Percentiles rank a stretch among this genome's conserved stretches.
phyloP scores from a whole-genome alignment of 306 rosid genomes.

The Fragaria nilgerrensis region DNA sequence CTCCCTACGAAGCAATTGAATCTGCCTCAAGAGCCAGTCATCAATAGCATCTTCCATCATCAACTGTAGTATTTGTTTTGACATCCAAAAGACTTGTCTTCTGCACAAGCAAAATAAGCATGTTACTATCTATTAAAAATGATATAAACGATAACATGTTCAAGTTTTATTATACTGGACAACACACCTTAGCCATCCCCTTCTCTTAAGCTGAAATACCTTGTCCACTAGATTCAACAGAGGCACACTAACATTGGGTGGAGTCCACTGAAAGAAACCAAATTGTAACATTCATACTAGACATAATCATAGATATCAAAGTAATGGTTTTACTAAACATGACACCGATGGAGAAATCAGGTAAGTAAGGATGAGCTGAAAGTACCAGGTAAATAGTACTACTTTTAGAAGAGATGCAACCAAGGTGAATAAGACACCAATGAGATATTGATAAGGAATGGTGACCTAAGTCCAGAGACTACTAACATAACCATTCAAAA shows the following conservation, averaged over 20 bases:
- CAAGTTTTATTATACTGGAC: constrained; percentile 8
- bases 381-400: neutral
- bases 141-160: neutral
- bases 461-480: neutral
- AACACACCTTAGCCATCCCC: constrained; percentile 96
- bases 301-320: neutral
- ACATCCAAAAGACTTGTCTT: constrained; percentile 97
- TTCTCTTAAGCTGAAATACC: constrained; percentile 91
- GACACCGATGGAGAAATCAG: neutral
- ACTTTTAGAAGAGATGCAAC: neutral
- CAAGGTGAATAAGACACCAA: neutral
- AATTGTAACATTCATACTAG: neutral
- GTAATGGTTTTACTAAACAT: neutral
- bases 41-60: constrained; percentile 97
- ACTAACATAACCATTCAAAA: neutral
- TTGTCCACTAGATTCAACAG: constrained; percentile 92
- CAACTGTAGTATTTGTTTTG: constrained; percentile 90
- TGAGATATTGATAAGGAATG: neutral
- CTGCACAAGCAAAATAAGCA: constrained; percentile 44
- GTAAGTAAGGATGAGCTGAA: neutral
- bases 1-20: constrained; percentile 82
- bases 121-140: neutral
- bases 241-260: constrained; percentile 94
- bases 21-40: constrained; percentile 86
- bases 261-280: constrained; percentile 81